A percentile compares a stretch with the other conserved stretches of the same genome.
These are phyloP conservation scores for Coleophoma eucalyptorum DNA, from an alignment of 2,329 filamentous ascomycete species.

Conservation along the genomic window DNA sequence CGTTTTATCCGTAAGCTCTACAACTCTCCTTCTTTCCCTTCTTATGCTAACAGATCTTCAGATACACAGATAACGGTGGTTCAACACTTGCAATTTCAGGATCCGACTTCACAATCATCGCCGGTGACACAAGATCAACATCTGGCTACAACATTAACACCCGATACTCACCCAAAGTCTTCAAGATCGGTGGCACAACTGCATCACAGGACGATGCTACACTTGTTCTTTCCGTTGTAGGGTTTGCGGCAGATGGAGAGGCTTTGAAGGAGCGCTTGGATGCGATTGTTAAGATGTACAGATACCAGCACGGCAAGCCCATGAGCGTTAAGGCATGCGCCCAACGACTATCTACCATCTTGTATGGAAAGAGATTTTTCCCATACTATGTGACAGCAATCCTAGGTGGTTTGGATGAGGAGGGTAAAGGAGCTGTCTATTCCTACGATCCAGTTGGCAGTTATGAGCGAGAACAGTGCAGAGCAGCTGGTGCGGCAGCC, in stretches of 20 bases:
- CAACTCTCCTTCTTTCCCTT: not conserved
- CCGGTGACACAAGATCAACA: conserved; percentile 93
- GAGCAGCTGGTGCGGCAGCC: conserved; percentile 86
- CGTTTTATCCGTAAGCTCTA: conserved; percentile 83
- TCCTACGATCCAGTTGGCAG: conserved; percentile 97
- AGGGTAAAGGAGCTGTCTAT: conserved; percentile 91
- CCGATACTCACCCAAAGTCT: conserved; percentile 90
- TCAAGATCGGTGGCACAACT: conserved; percentile 91
- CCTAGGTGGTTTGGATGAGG: conserved; percentile 88
- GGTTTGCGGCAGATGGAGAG: conserved; percentile 91
- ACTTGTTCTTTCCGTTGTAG: conserved; percentile 89
- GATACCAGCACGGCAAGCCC: conserved; percentile 94
- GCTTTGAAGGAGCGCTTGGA: conserved; percentile 93
- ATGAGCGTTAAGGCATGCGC: conserved; percentile 95
- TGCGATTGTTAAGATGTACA: conserved; percentile 97
- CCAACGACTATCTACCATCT: conserved; percentile 88
- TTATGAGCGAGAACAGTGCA: conserved; percentile 95
- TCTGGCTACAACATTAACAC: conserved; percentile 99
- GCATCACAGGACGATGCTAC: conserved; percentile 80
- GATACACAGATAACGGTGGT: conserved; percentile 97
- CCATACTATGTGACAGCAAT: conserved; percentile 98
- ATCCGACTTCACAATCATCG: conserved; percentile 91
- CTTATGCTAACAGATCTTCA: conserved; percentile 31
- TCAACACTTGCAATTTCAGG: conserved; percentile 94
- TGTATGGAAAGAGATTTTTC: conserved; percentile 98